Evolutionary conservation across 371 early-diverging fungal genomes (phyloP), one percentile per base, ranked within the genome.

Genomic region (Lichtheimia corymbifera): DNA sequence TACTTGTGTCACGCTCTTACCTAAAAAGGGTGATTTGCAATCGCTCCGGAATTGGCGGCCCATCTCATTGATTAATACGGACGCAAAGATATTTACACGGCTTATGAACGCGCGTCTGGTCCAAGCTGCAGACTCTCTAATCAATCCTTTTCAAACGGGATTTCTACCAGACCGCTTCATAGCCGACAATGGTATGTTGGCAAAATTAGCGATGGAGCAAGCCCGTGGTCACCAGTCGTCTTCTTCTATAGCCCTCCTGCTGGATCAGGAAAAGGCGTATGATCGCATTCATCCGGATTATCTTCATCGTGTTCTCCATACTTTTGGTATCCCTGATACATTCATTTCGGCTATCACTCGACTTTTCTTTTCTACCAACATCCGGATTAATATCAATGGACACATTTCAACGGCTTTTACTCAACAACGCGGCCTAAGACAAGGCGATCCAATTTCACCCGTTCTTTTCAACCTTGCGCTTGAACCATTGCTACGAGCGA

Each of bases 41-140:
- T 43, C 25, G 1, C 54, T 74, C 5, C 44, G 50, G 1, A 74
- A 70, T 56, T 74, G 74, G 71, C 51, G 71, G 4, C 74, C 71
- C 4, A 61, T 74, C 0, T 58, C 66, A 1, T 45, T 65, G 18
- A 65, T 65, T 18, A 65, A 65, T 43, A 35, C 25, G 1, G 61
- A 66, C 27, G 66, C 61, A 5, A 66, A 66, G 35, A 40, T 61
- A 15, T 66, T 66, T 50, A 66, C 66, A 2, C 53, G 53, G 27
- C 18, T 56, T 4, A 13, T 69, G n/a, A 61, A 59, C 5, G 62
- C 25, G 5, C 57, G 66, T 13, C 3, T 57, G 17, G 4, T n/a
- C 4, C 4, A 5, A 9, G 17, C 15, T 0, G 45, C 47, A 9
- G 15, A 25, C 3, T 9, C 35, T 7, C 1, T 61, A 3, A 60